Percentiles rank a stretch among this genome's conserved stretches.
phyloP scores from a whole-genome alignment of 495 filamentous ascomycete genomes.

The Aspergillus bridgeri region DNA sequence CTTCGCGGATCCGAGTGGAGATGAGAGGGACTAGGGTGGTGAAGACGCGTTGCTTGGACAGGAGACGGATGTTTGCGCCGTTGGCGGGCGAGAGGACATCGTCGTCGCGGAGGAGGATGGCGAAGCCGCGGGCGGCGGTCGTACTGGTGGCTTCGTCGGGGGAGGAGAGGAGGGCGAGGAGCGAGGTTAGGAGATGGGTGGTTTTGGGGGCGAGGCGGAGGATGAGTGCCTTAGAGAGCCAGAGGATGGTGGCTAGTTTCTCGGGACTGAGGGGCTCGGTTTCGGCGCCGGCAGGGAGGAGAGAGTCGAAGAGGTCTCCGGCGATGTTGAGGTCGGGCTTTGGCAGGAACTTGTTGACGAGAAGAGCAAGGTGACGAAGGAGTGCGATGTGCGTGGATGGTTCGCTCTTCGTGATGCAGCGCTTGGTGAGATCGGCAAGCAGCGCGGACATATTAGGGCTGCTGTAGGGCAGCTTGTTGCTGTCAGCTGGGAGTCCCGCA shows the following conservation, averaged over 20 bases:
- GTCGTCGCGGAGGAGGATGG: slow-evolving; percentile 58
- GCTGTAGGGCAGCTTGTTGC: slow-evolving; percentile 30
- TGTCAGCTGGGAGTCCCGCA: slow-evolving; percentile 52
- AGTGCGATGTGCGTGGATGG: slow-evolving; percentile 48
- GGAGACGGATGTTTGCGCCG: slow-evolving; percentile 59
- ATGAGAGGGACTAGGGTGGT: slow-evolving; percentile 57
- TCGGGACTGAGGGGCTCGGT: slow-evolving; percentile 20
- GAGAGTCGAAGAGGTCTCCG: slow-evolving; percentile 28
- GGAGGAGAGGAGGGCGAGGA: slow-evolving; percentile 56
- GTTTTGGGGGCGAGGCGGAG: slow-evolving; percentile 47
- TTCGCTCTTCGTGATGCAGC: slow-evolving; percentile 30
- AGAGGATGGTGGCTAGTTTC: slow-evolving; percentile 46
- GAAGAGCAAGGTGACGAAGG: slow-evolving; percentile 59
- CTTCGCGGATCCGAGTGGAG: slow-evolving; percentile 49
- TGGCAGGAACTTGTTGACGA: slow-evolving; percentile 64
- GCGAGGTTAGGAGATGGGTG: slow-evolving; percentile 44
- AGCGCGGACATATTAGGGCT: slow-evolving; percentile 30
- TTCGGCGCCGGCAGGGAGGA: slow-evolving; percentile 28
- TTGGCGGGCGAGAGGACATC: slow-evolving; percentile 64
- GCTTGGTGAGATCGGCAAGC: slow-evolving; percentile 40
- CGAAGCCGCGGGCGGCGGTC: slow-evolving; percentile 57
- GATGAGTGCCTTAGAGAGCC: slow-evolving; percentile 53
- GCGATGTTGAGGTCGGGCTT: slow-evolving; percentile 39
- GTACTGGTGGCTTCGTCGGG: slow-evolving; percentile 33
- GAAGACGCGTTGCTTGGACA: slow-evolving; percentile 66